A percentile compares a stretch with the other conserved stretches of the same genome.
Conservation (phyloP, 306 rosid genomes). For the Hippophae rhamnoides region DNA sequence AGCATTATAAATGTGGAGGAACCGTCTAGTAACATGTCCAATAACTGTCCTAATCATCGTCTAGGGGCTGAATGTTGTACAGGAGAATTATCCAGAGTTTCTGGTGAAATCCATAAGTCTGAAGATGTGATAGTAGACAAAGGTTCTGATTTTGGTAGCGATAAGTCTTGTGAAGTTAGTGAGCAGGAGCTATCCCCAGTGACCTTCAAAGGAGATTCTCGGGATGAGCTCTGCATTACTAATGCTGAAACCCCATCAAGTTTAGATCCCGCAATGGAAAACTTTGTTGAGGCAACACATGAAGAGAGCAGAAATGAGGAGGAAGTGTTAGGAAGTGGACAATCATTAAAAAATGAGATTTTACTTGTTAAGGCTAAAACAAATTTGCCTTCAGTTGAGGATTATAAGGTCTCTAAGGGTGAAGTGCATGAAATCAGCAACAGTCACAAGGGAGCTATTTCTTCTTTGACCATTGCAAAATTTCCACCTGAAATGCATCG, state of each 20-base stretch:
- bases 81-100: conserved; percentile 23
- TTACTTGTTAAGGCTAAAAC: conserved; percentile 21
- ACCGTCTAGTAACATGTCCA: conserved; percentile 17
- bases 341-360: conserved; percentile 15
- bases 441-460: conserved; percentile 22
- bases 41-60: conserved; percentile 30
- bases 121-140: conserved; percentile 28
- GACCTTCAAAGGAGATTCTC: conserved; percentile 27
- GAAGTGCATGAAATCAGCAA: conserved; percentile 24
- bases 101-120: conserved; percentile 22
- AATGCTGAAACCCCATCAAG: conserved; percentile 21
- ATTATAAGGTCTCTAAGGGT: conserved; percentile 19
- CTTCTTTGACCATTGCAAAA: conserved; percentile 12
- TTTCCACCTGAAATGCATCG: conserved; percentile 20
- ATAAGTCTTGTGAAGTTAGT: conserved; percentile 25
- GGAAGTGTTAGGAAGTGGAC: conserved; percentile 20
- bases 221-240: conserved; percentile 24
- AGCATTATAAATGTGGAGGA: conserved; percentile 23
- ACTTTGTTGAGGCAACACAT: conserved; percentile 18
- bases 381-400: conserved; percentile 23
- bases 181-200: conserved; percentile 18
- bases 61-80: conserved; percentile 20
- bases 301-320: conserved; percentile 16
- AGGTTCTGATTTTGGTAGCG: conserved; percentile 23
- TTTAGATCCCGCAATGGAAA: conserved; percentile 28